Percentiles rank a stretch among this genome's conserved stretches.
These are phyloP conservation scores for Russula abietina DNA, from an alignment of 768 basidiomycete genomes.

Conservation along the genomic window DNA sequence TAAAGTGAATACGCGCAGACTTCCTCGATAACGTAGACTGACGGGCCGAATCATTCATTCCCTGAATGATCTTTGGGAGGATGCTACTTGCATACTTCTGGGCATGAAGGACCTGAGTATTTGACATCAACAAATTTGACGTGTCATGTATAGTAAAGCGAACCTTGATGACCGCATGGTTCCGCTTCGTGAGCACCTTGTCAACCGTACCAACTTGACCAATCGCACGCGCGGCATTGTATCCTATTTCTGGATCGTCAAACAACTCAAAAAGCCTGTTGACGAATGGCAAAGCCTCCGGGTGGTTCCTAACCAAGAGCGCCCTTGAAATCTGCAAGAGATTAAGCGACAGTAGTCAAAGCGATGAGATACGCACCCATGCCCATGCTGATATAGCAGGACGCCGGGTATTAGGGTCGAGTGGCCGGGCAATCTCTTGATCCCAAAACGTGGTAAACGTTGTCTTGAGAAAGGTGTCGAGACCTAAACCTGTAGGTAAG, in stretches of 20 bases:
- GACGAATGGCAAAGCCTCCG: constrained; percentile 48
- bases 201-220: constrained; percentile 62
- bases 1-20: background rate
- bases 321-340: constrained; percentile 64
- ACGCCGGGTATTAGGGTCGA: constrained; percentile 37
- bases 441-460: constrained; percentile 47
- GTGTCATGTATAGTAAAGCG: background rate
- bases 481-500: constrained; percentile 35
- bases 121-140: background rate
- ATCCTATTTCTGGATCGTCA: constrained; percentile 54
- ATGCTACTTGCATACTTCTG: constrained; percentile 70
- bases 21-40: constrained; percentile 24
- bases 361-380: constrained; percentile 46
- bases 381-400: constrained; percentile 56
- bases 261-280: constrained; percentile 67
- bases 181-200: constrained; percentile 62
- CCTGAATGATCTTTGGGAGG: constrained; percentile 67
- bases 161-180: constrained; percentile 76
- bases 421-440: constrained; percentile 37
- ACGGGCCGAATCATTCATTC: constrained; percentile 55
- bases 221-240: constrained; percentile 70
- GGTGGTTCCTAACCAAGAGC: constrained; percentile 68
- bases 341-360: background rate
- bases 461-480: constrained; percentile 40
- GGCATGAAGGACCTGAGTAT: constrained; percentile 56